phyloP scores from a whole-genome alignment of 768 basidiomycete species.

The Dentipellis fragilis region DNA sequence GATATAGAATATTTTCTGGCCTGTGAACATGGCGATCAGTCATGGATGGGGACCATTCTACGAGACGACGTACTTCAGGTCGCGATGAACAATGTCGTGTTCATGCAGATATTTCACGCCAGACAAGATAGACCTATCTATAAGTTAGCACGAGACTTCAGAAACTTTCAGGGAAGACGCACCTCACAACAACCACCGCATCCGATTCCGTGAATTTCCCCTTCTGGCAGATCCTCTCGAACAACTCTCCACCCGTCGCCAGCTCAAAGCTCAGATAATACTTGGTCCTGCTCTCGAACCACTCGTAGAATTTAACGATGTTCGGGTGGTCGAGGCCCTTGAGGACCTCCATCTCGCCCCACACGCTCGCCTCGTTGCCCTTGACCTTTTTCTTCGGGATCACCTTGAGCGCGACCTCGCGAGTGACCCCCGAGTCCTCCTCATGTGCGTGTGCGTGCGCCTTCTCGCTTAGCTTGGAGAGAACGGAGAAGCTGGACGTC shows the following conservation, averaged over 20 bases:
- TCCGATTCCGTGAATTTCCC: constrained; percentile 95
- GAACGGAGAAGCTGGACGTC: constrained; percentile 19
- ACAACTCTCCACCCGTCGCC: constrained; percentile 89
- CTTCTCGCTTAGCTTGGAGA: constrained; percentile 10
- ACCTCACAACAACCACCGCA: constrained; percentile 71
- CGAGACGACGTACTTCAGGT: constrained; percentile 58
- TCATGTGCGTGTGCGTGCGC: constrained; percentile 12
- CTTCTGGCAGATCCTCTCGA: constrained; percentile 72
- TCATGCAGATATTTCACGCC: constrained; percentile 87
- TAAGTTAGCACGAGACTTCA: neutral
- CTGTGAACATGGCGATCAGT: constrained; percentile 25
- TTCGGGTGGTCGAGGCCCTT: constrained; percentile 86
- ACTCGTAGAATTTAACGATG: constrained; percentile 93
- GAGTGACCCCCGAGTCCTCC: constrained; percentile 29
- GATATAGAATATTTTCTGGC: constrained; percentile 94
- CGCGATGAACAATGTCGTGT: constrained; percentile 91
- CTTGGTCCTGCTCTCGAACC: constrained; percentile 90
- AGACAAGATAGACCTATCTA: constrained; percentile 60
- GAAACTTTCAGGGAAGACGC: constrained; percentile 17
- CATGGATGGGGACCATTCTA: neutral
- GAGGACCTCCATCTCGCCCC: constrained; percentile 90
- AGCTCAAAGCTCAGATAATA: constrained; percentile 96
- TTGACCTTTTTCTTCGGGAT: constrained; percentile 95
- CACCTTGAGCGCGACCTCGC: constrained; percentile 81
- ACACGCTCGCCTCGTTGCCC: constrained; percentile 80